Evolutionary conservation across 495 filamentous ascomycete species (phyloP).

Genomic region (Coniosporium apollinis): DNA sequence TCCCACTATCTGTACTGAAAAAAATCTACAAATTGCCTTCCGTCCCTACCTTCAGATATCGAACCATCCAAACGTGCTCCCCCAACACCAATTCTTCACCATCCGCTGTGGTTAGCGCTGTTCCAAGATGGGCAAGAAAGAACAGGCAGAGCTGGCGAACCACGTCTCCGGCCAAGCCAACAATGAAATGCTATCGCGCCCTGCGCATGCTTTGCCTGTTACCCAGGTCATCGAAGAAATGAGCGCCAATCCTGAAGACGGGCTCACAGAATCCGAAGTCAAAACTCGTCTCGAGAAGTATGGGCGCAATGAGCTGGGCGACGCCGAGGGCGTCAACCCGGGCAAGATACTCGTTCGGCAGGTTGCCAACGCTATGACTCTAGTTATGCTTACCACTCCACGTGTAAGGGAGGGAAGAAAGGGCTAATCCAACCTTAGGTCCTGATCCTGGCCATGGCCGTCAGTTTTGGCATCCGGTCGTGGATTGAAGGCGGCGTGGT

Average conservation of each 20-base stretch:
- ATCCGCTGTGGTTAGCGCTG: no score
- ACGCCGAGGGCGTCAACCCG: conserved; percentile 38
- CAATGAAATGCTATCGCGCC: conserved; percentile 32
- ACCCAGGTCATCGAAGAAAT: conserved; percentile 41
- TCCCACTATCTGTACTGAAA: no score
- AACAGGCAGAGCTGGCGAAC: conserved; percentile 13
- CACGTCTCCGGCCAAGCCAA: conserved; percentile 40
- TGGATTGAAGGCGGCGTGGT: conserved; percentile 76
- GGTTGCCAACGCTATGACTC: conserved; percentile 52
- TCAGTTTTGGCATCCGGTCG: conserved; percentile 64
- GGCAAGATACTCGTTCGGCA: conserved; percentile 42
- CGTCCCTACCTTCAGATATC: no score
- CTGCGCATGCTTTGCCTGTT: conserved; percentile 46
- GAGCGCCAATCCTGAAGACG: conserved; percentile 40
- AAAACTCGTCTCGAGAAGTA: conserved; percentile 35
- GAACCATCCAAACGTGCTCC: no score
- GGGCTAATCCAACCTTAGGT: conserved; percentile 32
- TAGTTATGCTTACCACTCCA: conserved; percentile 24
- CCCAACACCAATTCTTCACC: no score
- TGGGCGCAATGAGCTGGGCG: conserved; percentile 46
- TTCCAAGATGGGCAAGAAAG: conserved; percentile 18
- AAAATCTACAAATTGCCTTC: no score
- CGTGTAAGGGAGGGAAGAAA: background rate
- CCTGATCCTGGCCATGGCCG: conserved; percentile 65
- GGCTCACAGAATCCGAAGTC: conserved; percentile 39